Evolutionary conservation across 2,329 filamentous ascomycete genomes (phyloP).

Genomic region (Phaeoacremonium minimum): DNA sequence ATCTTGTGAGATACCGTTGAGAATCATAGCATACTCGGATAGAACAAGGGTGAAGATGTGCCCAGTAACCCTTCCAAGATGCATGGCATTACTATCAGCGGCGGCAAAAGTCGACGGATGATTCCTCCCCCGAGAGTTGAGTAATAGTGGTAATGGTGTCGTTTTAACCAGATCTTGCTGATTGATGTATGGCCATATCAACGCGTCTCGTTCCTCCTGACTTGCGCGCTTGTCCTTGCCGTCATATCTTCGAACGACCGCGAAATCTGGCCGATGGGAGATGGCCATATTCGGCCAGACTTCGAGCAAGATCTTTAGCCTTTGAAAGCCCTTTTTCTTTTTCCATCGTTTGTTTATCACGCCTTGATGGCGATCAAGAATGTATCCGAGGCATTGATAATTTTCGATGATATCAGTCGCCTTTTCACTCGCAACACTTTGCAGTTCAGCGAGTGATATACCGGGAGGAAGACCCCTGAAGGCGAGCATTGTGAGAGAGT

Average conservation of each 20-base stretch:
- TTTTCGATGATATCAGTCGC: no score
- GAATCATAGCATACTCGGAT: constrained; percentile 24
- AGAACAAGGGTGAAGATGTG: constrained; percentile 20
- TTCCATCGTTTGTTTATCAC: constrained; percentile 49
- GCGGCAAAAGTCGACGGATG: constrained; percentile 40
- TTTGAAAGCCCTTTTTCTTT: constrained; percentile 45
- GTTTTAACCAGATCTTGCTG: constrained; percentile 46
- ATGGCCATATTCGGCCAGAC: constrained; percentile 45
- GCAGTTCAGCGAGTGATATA: no score
- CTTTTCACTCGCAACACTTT: no score
- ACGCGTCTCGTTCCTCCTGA: constrained; percentile 25
- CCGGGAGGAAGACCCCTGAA: no score
- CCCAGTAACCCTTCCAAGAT: constrained; percentile 19
- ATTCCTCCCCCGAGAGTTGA: constrained; percentile 47
- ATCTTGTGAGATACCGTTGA: constrained; percentile 19
- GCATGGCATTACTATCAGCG: constrained; percentile 32
- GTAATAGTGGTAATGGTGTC: constrained; percentile 39
- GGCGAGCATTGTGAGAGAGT: no score
- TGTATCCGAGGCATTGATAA: no score
- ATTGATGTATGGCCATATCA: constrained; percentile 52
- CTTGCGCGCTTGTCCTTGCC: constrained; percentile 8
- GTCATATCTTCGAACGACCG: constrained; percentile 21
- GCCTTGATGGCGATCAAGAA: constrained; percentile 45
- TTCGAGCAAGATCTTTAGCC: constrained; percentile 37
- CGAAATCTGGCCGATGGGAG: constrained; percentile 48